Conservation (phyloP, 768 basidiomycete species). For the Coprinellus micaceus region DNA sequence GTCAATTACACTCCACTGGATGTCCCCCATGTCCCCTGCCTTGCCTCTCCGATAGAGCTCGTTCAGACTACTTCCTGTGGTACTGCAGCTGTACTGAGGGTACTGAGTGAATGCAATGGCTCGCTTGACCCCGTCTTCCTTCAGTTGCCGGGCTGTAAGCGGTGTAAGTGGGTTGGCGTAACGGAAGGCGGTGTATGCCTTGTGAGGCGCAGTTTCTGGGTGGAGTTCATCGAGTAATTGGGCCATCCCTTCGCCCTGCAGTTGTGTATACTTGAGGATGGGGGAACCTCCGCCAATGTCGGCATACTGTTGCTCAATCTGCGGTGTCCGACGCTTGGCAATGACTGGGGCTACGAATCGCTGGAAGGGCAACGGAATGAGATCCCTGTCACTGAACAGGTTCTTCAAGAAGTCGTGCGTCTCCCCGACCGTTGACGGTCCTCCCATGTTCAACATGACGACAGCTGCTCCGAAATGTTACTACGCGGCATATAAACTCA, state of each 20-base stretch:
- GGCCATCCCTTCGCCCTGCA: conserved; percentile 90
- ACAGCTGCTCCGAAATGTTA: conserved; percentile 48
- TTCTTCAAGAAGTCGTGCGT: conserved; percentile 91
- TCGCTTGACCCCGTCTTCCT: conserved; percentile 83
- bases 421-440: conserved; percentile 79
- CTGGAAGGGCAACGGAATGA: conserved; percentile 95
- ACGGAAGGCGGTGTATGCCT: conserved; percentile 93
- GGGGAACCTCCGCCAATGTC: conserved; percentile 97
- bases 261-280: conserved; percentile 83
- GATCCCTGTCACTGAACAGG: conserved; percentile 87
- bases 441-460: conserved; percentile 99
- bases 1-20: conserved; percentile 98
- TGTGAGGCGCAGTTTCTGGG: conserved; percentile 91
- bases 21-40: conserved; percentile 55
- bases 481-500: conserved; percentile 11
- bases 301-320: conserved; percentile 91
- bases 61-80: conserved; percentile 95
- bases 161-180: conserved; percentile 88
- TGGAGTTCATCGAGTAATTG: conserved; percentile 90
- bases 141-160: conserved; percentile 78
- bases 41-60: conserved; percentile 74
- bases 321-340: conserved; percentile 83
- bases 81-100: conserved; percentile 97
- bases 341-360: conserved; percentile 82
- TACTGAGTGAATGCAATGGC: conserved; percentile 98